Base-by-base conservation (phyloP, 2,329 filamentous ascomycete genomes). In the Colletotrichum truncatum region DNA sequence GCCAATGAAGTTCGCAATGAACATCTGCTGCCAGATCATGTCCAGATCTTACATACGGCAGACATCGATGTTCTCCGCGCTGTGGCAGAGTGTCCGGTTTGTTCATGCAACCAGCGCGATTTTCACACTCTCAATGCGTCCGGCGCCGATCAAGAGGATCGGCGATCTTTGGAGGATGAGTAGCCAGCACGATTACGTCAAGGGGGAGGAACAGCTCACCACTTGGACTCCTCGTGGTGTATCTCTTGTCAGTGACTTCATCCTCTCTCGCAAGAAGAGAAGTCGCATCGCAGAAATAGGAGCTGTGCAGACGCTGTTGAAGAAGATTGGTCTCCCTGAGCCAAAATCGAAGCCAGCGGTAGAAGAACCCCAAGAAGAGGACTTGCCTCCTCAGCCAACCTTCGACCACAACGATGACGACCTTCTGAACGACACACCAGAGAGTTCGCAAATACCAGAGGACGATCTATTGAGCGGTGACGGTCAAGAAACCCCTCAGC, bases 141-240 rank as follows among this genome's bases (percentile, higher is more conserved):
- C 96, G 0, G 90, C 93, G 7, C 94, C 94, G 3, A 94, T 97
- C 53, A 98, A 98, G 78, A 88, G 93, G 48, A 93, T 94, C 1
- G 93, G 93, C 3, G 96, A 99, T 75, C 84, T 99, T 11, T 99
- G 96, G 96, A 89, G 96, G 58, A 93, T 98, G 89, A 97, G 94
- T 76, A 98, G 94, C 14, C 91, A 93, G 65, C 92, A 97, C 72
- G 93, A 97, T 76, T 98, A 98, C 74, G 93, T 99, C 72, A 98
- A 97, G 77, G 96, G 96, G 59, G 94, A 99, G 78, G 96, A 99
- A 77, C 86, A 90, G 51, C 83, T 99, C 38, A 89, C 85, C 3
- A 89, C 89, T 61, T 99, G 96, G 96, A 89, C 90, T 7, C 95
- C 96, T 2, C 88, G 96, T 41, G 94, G 96, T 34, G 92, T 98